Base-by-base conservation (phyloP, 306 rosid genomes). In the Lotus japonicus region DNA sequence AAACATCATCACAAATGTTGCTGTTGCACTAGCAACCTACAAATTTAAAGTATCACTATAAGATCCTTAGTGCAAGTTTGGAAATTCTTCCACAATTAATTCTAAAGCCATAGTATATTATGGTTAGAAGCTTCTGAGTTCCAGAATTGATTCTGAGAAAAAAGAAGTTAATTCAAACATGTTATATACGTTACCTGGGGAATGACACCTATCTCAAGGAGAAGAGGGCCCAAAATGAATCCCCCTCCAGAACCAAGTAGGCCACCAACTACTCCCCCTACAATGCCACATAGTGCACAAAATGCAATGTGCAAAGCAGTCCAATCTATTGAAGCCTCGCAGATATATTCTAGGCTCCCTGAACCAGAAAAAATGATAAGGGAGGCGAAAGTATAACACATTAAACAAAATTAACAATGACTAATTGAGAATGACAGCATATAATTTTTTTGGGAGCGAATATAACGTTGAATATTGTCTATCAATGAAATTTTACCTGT, bases 11-110 rank as follows among this genome's bases (percentile, higher is more conserved):
- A 92, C 97, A 58, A 88, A 89, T 75, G 97, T 88, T 35, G 97
- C 97, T 45, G 98, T 89, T 18, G 96, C 88, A 78, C 97, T 92
- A 5, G 98, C 98, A 74, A 90, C 97, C 95, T 91, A 60, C 62
- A 68, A 31, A 71, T 28, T 7, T 2, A 14, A 49, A 71, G 12
- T 14, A 38, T 1, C 11, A 31, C 36, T 5, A 31, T 31, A 7
- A 31, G 7, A 51, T 15, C 2, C 13, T 71, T 61, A 17, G 12
- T 31, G 36, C 33, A 28, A 2, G 5, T 31, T 31, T 5, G 36
- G 7, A 31, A 31, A 31, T 31, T 1, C 6, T 31, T 31, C 7
- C 5, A 31, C 7, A 31, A 31, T 31, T 6, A 7, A 31, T 31
- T 31, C 7, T 5, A 31, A 31, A 31, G 7, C 0, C 7, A 31